Evolutionary conservation across 2,329 filamentous ascomycete genomes (phyloP).

Genomic region (Nemania sp.): DNA sequence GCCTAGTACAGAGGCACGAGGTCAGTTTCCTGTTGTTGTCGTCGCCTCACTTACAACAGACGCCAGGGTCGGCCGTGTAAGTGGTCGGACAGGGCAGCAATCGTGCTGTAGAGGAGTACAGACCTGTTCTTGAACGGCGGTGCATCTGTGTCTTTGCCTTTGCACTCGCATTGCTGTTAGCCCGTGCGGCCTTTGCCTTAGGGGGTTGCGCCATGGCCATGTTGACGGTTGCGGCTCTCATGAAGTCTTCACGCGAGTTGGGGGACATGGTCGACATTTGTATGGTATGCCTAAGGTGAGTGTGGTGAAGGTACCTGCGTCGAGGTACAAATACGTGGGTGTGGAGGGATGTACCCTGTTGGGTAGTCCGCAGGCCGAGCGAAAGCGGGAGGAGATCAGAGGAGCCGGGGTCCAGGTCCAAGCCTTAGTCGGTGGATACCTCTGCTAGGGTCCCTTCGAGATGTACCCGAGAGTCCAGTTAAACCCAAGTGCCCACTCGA

Average conservation of each 20-base stretch:
- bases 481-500: slow-evolving; percentile 40
- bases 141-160: slow-evolving; percentile 86
- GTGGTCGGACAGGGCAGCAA: slow-evolving; percentile 26
- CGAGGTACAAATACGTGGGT: slow-evolving; percentile 40
- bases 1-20: slow-evolving; percentile 45
- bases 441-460: slow-evolving; percentile 37
- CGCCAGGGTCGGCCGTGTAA: slow-evolving; percentile 25
- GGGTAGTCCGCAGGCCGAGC: slow-evolving; percentile 43
- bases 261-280: slow-evolving; percentile 71
- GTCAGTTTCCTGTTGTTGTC: slow-evolving; percentile 38
- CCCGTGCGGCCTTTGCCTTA: slow-evolving; percentile 63
- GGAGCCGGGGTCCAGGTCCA: slow-evolving; percentile 42
- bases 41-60: slow-evolving; percentile 33
- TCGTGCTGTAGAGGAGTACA: slow-evolving; percentile 45
- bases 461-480: slow-evolving; percentile 41
- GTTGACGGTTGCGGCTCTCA: slow-evolving; percentile 55
- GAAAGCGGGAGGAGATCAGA: slow-evolving; percentile 46
- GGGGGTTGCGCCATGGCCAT: slow-evolving; percentile 64
- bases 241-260: slow-evolving; percentile 56
- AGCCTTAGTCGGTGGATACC: no score
- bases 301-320: slow-evolving; percentile 47
- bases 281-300: slow-evolving; percentile 47
- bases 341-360: slow-evolving; percentile 37
- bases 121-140: slow-evolving; percentile 91
- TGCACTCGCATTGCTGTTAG: slow-evolving; percentile 53